Base-by-base conservation (phyloP, 352 stramenopile species). In the Thalassiosira ordinaria region DNA sequence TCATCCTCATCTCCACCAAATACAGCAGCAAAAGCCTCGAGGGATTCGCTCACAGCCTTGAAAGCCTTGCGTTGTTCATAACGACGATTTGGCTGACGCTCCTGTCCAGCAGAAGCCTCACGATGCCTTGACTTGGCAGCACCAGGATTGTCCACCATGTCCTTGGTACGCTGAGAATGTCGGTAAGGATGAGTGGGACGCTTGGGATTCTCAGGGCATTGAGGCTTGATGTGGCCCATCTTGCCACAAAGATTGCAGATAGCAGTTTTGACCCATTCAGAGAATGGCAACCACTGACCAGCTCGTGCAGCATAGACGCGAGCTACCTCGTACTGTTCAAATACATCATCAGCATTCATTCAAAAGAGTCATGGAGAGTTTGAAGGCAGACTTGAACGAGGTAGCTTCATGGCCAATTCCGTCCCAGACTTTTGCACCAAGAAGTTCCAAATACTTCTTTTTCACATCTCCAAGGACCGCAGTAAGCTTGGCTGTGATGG, bases 181-280 rank as follows among this genome's bases (percentile, higher is more conserved):
- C 16, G 11, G 41, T 16, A 16, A 18, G 7, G 41, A 18, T 51
- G 7, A 51, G 5, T 20, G 41, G 41, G 4, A n/a, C n/a, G n/a
- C 46, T 53, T 53, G 16, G 14, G 24, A 8, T 60, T 11, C 0
- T n/a, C n/a, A n/a, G 61, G 61, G 11, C 61, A 70, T 3, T 47
- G 0, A 1, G 14, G 22, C n/a, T 39, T 5, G 11, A 70, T 56
- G 41, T 70, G 61, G 2, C 61, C 61, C 5, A 13, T 59, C 1
- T 59, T 11, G 11, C 44, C 37, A 44, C 61, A 70, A 20, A 47
- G 24, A 0, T 57, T 1, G 29, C 61, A 70, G 18, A n/a, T 22
- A 9, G 4, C n/a, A 1, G 20, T 22, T n/a, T 57, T 55, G 0
- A 70, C 14, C 61, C 61, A 70, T 20, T 57, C 61, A 24, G 37